These are phyloP conservation scores for Geranomyces variabilis DNA, from an alignment of 192 early-diverging fungal species.

Conservation along the genomic window DNA sequence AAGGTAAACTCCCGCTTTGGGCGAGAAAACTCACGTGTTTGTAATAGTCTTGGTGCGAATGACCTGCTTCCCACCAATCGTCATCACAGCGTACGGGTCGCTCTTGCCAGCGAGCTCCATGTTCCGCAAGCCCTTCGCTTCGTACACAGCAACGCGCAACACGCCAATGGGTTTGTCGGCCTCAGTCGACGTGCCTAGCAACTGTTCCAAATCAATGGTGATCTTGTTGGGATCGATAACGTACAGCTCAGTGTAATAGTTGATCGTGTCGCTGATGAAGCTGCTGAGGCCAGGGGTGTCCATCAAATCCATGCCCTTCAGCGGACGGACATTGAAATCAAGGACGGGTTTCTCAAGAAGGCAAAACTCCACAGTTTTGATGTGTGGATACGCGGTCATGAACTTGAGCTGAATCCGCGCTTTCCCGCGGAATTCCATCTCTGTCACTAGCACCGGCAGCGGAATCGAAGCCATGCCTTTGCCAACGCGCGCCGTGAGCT, in stretches of 20 bases:
- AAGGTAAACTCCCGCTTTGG: too few relatives aligned
- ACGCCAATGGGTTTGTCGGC: conserved; percentile 81
- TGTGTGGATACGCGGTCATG: conserved; percentile 82
- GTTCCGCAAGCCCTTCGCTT: conserved; percentile 83
- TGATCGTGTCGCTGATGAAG: conserved; percentile 55
- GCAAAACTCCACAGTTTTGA: conserved; percentile 79
- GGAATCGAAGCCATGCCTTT: conserved; percentile 84
- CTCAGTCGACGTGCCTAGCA: conserved; percentile 34
- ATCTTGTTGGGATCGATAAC: conserved; percentile 69
- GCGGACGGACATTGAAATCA: conserved; percentile 88
- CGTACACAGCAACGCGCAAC: conserved; percentile 75
- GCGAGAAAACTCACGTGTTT: conserved; percentile 51
- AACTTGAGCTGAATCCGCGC: conserved; percentile 85
- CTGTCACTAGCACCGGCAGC: conserved; percentile 82
- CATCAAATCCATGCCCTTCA: conserved; percentile 77
- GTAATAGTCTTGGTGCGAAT: conserved; percentile 66
- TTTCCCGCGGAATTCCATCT: conserved; percentile 73
- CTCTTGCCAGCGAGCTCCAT: conserved; percentile 83
- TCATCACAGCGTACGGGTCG: conserved; percentile 85
- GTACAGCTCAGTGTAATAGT: conserved; percentile 1
- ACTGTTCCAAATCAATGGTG: conserved; percentile 67
- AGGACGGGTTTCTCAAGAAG: conserved; percentile 86
- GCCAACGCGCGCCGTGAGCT: conserved; percentile 81
- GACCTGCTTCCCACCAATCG: conserved; percentile 71
- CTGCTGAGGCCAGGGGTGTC: conserved; percentile 83